These are phyloP conservation scores for Starmerella floricola DNA, from an alignment of 805 yeast genomes.

Conservation along the genomic window DNA sequence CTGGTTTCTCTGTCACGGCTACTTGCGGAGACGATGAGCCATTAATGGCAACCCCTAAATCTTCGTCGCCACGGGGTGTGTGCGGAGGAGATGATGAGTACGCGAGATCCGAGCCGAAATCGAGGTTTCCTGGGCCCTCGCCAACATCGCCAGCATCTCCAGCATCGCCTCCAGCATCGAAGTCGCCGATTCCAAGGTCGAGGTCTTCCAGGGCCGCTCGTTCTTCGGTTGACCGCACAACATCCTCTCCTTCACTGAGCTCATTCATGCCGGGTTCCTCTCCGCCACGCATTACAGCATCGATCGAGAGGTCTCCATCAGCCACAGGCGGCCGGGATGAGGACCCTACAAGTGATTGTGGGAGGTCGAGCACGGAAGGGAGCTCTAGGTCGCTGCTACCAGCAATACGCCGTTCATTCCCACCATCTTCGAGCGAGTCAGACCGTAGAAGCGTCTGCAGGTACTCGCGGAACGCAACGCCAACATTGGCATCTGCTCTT, in stretches of 20 bases:
- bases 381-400: not conserved
- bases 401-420: not conserved
- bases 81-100: constrained; percentile 16
- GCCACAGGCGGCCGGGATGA: not conserved
- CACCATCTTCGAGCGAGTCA: not conserved
- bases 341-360: constrained; percentile 2
- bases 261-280: constrained; percentile 3
- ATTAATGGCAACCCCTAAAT: not conserved
- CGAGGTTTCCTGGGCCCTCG: constrained; percentile 7
- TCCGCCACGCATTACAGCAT: constrained; percentile 15
- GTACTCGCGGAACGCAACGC: constrained; percentile 12
- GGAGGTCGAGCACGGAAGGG: constrained; percentile 1
- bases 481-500: constrained; percentile 10
- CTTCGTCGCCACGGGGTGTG: constrained; percentile 12
- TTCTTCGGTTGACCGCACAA: constrained; percentile 11
- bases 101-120: constrained; percentile 15
- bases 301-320: constrained; percentile 13
- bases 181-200: constrained; percentile 12
- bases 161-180: not conserved
- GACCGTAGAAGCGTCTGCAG: not conserved
- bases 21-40: constrained; percentile 1
- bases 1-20: not conserved
- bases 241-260: constrained; percentile 2
- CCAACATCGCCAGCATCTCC: not conserved
- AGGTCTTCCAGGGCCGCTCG: constrained; percentile 9